Base-by-base conservation (phyloP, 2,329 filamentous ascomycete genomes). In the Aspergillus melleus region DNA sequence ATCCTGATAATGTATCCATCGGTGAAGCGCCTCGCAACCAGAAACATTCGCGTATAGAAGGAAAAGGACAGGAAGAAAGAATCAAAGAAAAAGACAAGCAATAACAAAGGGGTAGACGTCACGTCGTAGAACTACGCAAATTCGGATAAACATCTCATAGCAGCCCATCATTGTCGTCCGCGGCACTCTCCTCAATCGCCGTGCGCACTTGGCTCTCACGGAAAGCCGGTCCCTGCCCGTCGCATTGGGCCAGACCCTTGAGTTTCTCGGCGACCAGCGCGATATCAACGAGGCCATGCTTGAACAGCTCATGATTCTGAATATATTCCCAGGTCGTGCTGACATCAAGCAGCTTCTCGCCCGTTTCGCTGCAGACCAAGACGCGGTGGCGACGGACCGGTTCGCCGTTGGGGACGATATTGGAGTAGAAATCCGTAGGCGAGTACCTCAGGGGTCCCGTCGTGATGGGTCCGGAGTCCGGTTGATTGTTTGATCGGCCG, bases 301-400 rank as follows among this genome's bases (percentile, higher is more conserved):
- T 86, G 73, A 90, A 96, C 9, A 92, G 77, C 6, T 90, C 86
- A 74, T 96, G 91, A 55, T 81, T 83, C 70, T 96, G 90, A 61
- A 98, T 95, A 56, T 92, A 81, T 69, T 97, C 93, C 94, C 94
- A 98, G 0, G 92, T 89, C 2, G 91, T 90, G 19, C 88, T 88
- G 0, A 89, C 89, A 42, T 89, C 89, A 6, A 95, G 81, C 14
- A 96, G 78, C 30, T 83, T 83, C 72, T 91, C 87, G 4, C 90
- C 90, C 1, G 78, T 82, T 12, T 81, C 79, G n/a, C 86, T 81
- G 44, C 85, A 86, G 26, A 85, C 84, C 30, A 86, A 84, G 63
- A 92, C 84, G n/a, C 89, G 84, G 72, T 92, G 89, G 71, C 76
- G 90, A 83, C 72, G 83, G 52, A 66, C 64, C 9, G 64, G 62